These are phyloP conservation scores for Trypanosomatidae sp. DNA, from an alignment of 208 protist genomes.

Conservation along the genomic window DNA sequence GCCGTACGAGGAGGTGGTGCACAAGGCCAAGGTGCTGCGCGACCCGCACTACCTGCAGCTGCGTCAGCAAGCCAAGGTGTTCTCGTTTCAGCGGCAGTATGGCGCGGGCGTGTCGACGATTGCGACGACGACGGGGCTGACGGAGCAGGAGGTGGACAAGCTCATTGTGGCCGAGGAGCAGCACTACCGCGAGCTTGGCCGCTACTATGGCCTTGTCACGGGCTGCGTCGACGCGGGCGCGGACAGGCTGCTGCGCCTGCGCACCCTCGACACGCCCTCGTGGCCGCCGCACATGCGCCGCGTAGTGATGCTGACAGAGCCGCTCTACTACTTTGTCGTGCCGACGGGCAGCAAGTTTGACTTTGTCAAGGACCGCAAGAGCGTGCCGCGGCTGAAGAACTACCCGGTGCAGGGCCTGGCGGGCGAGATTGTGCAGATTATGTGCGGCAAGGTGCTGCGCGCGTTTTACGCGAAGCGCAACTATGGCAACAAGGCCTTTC, in stretches of 20 bases:
- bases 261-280: conserved; percentile 44
- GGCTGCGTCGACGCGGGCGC: conserved; percentile 62
- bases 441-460: conserved; percentile 77
- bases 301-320: conserved; percentile 65
- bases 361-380: conserved; percentile 71
- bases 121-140: conserved; percentile 75
- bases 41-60: conserved; percentile 81
- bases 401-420: conserved; percentile 85
- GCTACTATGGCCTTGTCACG: conserved; percentile 73
- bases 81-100: conserved; percentile 89
- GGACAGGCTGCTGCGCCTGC: conserved; percentile 57
- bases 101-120: conserved; percentile 73
- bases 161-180: conserved; percentile 78
- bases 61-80: conserved; percentile 86
- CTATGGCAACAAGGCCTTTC: conserved; percentile 70
- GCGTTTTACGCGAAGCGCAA: conserved; percentile 60
- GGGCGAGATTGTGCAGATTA: conserved; percentile 86
- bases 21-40: conserved; percentile 69
- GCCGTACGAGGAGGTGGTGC: conserved; percentile 79
- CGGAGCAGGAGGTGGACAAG: conserved; percentile 67
- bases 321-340: conserved; percentile 75
- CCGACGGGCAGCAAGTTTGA: conserved; percentile 84
- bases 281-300: conserved; percentile 51
- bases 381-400: conserved; percentile 80
- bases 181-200: conserved; percentile 72